Percentiles rank a stretch among this genome's conserved stretches.
Evolutionary conservation across 1,284 basidiomycete genomes (phyloP).

Genomic region (Boletus semigastroideus): DNA sequence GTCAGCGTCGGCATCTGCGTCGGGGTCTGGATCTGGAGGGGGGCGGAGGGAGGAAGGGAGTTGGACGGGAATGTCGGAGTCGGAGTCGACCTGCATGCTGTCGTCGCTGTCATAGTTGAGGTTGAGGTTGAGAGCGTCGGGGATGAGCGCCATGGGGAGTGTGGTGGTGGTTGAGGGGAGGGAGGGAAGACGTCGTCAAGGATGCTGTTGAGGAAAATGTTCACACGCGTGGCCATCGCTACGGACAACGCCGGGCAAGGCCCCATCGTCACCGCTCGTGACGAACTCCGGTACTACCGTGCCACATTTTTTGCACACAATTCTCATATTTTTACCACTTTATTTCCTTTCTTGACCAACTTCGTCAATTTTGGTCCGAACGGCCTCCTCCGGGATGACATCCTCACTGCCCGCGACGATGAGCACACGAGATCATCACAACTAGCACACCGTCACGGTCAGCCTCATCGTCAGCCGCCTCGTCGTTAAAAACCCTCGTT

Average conservation of each 20-base stretch:
- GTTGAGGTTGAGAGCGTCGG: conserved; percentile 38
- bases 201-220: conserved; percentile 64
- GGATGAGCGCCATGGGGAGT: conserved; percentile 37
- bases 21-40: conserved; percentile 33
- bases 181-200: conserved; percentile 52
- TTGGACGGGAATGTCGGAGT: conserved; percentile 33
- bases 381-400: conserved; percentile 19
- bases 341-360: conserved; percentile 7
- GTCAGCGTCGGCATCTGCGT: conserved; percentile 37
- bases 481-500: conserved; percentile 2
- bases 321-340: conserved; percentile 20
- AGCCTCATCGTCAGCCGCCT: conserved; percentile 15
- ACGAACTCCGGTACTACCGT: conserved; percentile 40
- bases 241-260: conserved; percentile 70
- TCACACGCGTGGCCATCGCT: conserved; percentile 70
- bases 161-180: conserved; percentile 34
- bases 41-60: conserved; percentile 19
- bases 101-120: conserved; percentile 41
- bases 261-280: conserved; percentile 62
- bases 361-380: conserved; percentile 20
- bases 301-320: conserved; percentile 34
- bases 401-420: conserved; percentile 26
- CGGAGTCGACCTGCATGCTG: conserved; percentile 49
- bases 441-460: too few species aligned
- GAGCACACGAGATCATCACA: conserved; percentile 16